Evolutionary conservation across 306 rosid genomes (phyloP).

Genomic region (Quercus aquifolioides): DNA sequence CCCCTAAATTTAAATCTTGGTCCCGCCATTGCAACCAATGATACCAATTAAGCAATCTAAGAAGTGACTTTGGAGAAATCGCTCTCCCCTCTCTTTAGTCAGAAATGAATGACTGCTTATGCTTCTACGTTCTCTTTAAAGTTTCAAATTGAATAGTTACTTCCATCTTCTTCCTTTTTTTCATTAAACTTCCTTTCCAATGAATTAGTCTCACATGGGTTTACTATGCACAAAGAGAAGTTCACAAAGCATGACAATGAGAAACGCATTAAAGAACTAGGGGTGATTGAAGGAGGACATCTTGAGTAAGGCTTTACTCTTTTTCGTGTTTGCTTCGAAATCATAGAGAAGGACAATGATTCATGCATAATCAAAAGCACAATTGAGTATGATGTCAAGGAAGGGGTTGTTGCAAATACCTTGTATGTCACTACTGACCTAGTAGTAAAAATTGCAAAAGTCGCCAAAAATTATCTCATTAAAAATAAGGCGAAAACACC

Average conservation of each 20-base stretch:
- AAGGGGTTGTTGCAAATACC: slow-evolving; percentile 29
- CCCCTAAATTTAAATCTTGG: too few relatives aligned
- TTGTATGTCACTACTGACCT: slow-evolving; percentile 13
- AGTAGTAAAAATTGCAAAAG: slow-evolving; percentile 2
- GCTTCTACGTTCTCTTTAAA: neutral
- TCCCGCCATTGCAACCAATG: too few relatives aligned
- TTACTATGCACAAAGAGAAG: neutral
- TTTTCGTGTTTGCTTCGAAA: slow-evolving; percentile 19
- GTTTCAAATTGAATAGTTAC: neutral
- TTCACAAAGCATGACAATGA: slow-evolving; percentile 14
- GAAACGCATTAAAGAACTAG: slow-evolving; percentile 23
- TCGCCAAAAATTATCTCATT: slow-evolving; percentile 7
- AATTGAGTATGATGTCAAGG: slow-evolving; percentile 31
- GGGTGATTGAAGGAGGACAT: slow-evolving; percentile 30
- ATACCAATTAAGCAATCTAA: too few relatives aligned
- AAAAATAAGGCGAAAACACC: too few relatives aligned
- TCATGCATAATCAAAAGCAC: slow-evolving; percentile 29
- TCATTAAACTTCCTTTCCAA: neutral
- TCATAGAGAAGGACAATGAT: slow-evolving; percentile 6
- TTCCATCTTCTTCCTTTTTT: too few relatives aligned
- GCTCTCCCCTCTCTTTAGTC: too few relatives aligned
- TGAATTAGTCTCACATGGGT: neutral
- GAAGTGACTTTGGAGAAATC: too few relatives aligned
- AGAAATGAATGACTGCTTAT: neutral
- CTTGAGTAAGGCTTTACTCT: slow-evolving; percentile 25